A percentile compares a stretch with the other conserved stretches of the same genome.
Conservation (phyloP, 305 asterid species). For the Caryopteris hybrid region DNA sequence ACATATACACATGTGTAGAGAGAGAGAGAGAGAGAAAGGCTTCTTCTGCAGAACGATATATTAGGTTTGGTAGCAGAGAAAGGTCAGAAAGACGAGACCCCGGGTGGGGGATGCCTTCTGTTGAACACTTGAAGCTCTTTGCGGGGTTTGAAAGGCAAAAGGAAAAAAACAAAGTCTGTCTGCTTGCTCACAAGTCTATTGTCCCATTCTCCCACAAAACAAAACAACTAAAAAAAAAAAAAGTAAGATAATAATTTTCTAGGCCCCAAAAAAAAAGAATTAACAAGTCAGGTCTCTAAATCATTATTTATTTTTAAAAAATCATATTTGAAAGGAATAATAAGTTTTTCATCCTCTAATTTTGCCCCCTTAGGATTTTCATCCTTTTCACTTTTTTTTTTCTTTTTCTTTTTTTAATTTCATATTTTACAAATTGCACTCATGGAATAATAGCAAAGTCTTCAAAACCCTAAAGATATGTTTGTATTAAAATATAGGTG, state of each 20-base stretch:
- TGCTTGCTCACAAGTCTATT: neutral
- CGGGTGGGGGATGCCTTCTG: neutral
- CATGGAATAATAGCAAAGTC: too few species aligned
- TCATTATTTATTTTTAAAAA: too few species aligned
- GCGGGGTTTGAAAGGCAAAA: neutral
- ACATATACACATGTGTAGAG: constrained; percentile 6
- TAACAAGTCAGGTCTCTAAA: too few species aligned
- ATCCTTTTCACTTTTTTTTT: too few species aligned
- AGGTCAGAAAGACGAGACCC: constrained; percentile 33
- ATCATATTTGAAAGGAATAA: too few species aligned
- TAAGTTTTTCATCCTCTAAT: too few species aligned
- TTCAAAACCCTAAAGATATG: too few species aligned
- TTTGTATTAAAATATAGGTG: too few species aligned
- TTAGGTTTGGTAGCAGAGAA: constrained; percentile 37
- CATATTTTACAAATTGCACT: too few species aligned
- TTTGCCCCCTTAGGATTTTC: too few species aligned
- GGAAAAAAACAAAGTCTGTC: constrained; percentile 7
- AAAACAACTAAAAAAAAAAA: neutral
- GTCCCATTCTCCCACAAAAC: neutral
- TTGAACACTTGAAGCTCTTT: neutral
- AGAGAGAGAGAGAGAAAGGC: constrained; percentile 16
- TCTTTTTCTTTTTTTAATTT: too few species aligned
- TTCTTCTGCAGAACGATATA: constrained; percentile 26
- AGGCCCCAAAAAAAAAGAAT: too few species aligned
- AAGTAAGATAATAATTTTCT: neutral